A percentile compares a stretch with the other conserved stretches of the same genome.
Evolutionary conservation across 192 early-diverging fungal genomes (phyloP).

Genomic region (Borealophlyctis nickersoniae): DNA sequence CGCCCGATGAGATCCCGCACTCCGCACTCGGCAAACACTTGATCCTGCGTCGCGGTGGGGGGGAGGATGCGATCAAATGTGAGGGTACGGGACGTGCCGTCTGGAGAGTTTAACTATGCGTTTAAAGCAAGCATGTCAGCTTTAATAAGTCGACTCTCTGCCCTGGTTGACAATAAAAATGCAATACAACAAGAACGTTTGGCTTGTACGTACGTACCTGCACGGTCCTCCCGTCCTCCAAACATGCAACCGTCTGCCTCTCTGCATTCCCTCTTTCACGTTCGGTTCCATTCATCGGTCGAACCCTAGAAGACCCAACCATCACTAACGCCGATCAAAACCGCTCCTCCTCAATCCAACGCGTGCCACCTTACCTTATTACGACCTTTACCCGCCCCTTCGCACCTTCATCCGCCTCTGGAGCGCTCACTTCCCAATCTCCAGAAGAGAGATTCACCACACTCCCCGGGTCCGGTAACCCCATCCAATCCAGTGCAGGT

Average conservation of each 20-base stretch:
- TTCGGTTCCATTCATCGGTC: conserved; percentile 36
- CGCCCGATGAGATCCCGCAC: conserved; percentile 36
- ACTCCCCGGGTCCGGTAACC: too few species aligned
- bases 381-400: too few species aligned
- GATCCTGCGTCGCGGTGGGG: conserved; percentile 28
- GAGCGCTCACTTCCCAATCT: too few species aligned
- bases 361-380: too few species aligned
- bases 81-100: conserved; percentile 19
- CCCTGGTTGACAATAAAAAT: background rate
- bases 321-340: background rate
- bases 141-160: background rate
- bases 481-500: too few species aligned
- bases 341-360: background rate
- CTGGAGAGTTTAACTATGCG: background rate
- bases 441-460: too few species aligned
- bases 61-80: conserved; percentile 45
- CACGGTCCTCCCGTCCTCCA: conserved; percentile 25
- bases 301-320: conserved; percentile 22
- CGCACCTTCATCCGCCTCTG: too few species aligned
- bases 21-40: conserved; percentile 48
- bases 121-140: background rate
- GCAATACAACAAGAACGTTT: background rate
- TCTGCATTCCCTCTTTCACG: conserved; percentile 4
- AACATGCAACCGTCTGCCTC: conserved; percentile 15
- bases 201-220: conserved; percentile 27